Base-by-base conservation (phyloP, 768 basidiomycete genomes). In the Mycena indigotica region DNA sequence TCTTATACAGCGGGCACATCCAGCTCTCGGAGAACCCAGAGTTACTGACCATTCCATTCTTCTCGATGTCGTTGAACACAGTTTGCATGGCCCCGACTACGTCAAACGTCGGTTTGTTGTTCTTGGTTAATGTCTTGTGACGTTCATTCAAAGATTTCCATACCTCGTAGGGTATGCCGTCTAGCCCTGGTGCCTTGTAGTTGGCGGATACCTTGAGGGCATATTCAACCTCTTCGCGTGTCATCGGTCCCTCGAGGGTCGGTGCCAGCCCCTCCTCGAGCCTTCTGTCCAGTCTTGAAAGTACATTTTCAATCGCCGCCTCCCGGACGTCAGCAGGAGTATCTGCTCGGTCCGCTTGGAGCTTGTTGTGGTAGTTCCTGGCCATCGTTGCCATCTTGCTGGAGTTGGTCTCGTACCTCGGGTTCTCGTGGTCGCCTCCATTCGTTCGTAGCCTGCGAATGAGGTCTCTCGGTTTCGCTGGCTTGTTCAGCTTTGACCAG, bases 1-100 rank as follows among this genome's bases (percentile, higher is more conserved):
- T 72, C 29, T 74, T 74, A 29, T 67, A 73, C 0, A 74, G n/a
- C 0, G 66, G 67, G 55, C 65, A 61, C 51, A 61, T 57, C 60
- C 60, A 61, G 25, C 71, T 71, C 1, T 49, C 23, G 0, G 65
- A 29, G 39, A 66, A 75, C 5, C 2, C 1, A 0, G 57, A 48
- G 0, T 5, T 0, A 0, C 6, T 6, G 17, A 19, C 26, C 3
- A 64, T 8, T 0, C 68, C 66, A 17, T 64, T 1, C 1, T 0
- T 0, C 44, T 67, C 41, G 1, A 69, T 67, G 24, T 69, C 53
- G 2, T 59, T 61, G 19, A 41, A 64, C 0, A 69, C 24, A 0
- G 0, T 44, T 0, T 25, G 58, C 0, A 67, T 32, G 1, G 40
- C 50, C n/a, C 39, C 23, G 0, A 55, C 21, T 0, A 61, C n/a